phyloP scores from a whole-genome alignment of 768 basidiomycete species.

The Tulasnella calospora region DNA sequence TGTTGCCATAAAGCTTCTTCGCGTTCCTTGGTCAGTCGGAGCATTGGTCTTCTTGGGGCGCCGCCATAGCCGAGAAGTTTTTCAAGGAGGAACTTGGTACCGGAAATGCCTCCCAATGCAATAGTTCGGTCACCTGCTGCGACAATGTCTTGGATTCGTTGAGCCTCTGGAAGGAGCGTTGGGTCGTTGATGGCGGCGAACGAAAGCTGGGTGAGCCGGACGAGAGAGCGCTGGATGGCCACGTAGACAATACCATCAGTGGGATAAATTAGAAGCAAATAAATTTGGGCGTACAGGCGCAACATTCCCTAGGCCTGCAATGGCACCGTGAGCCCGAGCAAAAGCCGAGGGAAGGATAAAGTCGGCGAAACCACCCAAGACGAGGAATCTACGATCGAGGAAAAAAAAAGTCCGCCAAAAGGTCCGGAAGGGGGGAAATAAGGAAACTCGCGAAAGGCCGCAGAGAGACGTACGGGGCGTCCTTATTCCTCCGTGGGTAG shows the following conservation, averaged over 20 bases:
- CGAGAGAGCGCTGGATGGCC: constrained; percentile 48
- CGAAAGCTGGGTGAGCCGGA: constrained; percentile 58
- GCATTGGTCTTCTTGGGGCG: constrained; percentile 68
- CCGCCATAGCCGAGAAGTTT: constrained; percentile 79
- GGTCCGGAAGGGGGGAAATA: neutral
- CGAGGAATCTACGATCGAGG: constrained; percentile 53
- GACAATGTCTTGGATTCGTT: constrained; percentile 71
- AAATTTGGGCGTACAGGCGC: constrained; percentile 52
- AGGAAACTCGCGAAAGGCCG: neutral
- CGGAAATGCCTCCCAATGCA: constrained; percentile 67
- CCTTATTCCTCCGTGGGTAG: constrained; percentile 62
- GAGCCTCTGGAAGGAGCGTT: constrained; percentile 58
- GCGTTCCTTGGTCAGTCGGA: constrained; percentile 52
- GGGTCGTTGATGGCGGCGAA: constrained; percentile 52
- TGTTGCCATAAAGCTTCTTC: constrained; percentile 67
- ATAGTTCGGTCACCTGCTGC: constrained; percentile 78
- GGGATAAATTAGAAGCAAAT: neutral
- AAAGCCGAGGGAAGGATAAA: constrained; percentile 70
- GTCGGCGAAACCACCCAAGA: constrained; percentile 81
- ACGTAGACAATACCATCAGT: neutral
- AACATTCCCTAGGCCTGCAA: constrained; percentile 82
- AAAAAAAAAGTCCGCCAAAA: neutral
- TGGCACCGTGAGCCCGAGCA: constrained; percentile 78
- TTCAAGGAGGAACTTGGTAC: constrained; percentile 76
- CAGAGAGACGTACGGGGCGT: constrained; percentile 42